Evolutionary conservation across 2,329 filamentous ascomycete genomes (phyloP).

Genomic region (Colletotrichum sp.): DNA sequence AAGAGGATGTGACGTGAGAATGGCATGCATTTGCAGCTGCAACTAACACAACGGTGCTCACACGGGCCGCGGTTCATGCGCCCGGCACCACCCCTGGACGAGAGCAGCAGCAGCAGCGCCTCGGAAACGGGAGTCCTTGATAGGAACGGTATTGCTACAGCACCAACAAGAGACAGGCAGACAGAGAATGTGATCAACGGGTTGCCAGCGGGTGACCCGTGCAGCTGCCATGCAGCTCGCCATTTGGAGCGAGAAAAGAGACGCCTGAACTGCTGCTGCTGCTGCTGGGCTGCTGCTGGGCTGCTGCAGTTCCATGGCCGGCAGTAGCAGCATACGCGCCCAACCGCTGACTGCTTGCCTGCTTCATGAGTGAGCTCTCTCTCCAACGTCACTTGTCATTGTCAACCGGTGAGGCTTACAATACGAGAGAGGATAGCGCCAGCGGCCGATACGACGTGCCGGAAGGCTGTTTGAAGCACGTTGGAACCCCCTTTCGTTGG

Average conservation of each 20-base stretch:
- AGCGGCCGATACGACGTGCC: not conserved
- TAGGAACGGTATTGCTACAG: not conserved
- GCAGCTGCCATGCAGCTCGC: slow-evolving; percentile 12
- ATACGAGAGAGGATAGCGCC: not conserved
- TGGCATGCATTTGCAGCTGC: slow-evolving; percentile 23
- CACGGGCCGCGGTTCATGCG: slow-evolving; percentile 20
- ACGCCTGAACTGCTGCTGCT: not conserved
- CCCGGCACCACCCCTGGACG: not conserved
- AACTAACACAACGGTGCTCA: slow-evolving; percentile 10
- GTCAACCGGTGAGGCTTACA: not conserved
- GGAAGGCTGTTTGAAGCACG: not conserved
- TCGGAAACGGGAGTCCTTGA: slow-evolving; percentile 6
- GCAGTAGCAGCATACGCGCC: not conserved
- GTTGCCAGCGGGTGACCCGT: slow-evolving; percentile 8
- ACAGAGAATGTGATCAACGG: not conserved
- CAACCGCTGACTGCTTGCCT: not conserved
- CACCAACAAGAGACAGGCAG: not conserved
- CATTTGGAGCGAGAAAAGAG: not conserved
- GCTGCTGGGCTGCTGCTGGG: not conserved
- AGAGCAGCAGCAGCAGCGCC: not conserved
- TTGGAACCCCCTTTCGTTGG: not conserved
- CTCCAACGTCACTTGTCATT: not conserved
- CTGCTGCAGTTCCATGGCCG: not conserved
- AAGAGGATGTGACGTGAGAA: slow-evolving; percentile 15
- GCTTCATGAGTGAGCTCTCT: not conserved